A percentile compares a stretch with the other conserved stretches of the same genome.
These are phyloP conservation scores for Xylaria sp. DNA, from an alignment of 2,329 filamentous ascomycete genomes.

Conservation along the genomic window DNA sequence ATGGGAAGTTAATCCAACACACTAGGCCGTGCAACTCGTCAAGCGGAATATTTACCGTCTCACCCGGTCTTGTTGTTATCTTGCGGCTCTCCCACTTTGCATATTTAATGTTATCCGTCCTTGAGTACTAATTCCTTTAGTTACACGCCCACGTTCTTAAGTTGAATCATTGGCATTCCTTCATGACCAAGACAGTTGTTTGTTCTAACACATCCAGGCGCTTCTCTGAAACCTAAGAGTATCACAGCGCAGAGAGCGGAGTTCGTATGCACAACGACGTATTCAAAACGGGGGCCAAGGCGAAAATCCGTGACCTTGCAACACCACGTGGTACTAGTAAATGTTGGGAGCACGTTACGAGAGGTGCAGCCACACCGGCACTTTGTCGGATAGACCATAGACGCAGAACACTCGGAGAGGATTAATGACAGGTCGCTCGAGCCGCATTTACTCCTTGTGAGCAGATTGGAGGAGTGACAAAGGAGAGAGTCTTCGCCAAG, in stretches of 20 bases:
- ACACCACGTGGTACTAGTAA: neutral
- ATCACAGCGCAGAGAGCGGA: no score
- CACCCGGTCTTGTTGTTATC: neutral
- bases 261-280: no score
- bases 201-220: no score
- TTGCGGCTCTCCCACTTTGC: neutral
- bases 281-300: no score
- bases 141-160: neutral
- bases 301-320: neutral
- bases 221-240: neutral
- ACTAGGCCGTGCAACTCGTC: neutral
- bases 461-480: neutral
- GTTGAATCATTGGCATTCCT: neutral
- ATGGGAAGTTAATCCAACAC: neutral
- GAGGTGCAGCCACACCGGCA: neutral
- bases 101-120: neutral
- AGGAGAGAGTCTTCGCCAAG: neutral
- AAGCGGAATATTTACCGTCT: neutral
- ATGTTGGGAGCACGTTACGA: neutral
- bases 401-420: neutral
- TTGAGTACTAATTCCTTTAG: neutral
- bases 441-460: neutral
- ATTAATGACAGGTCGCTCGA: neutral
- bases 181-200: neutral
- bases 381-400: neutral